phyloP scores from a whole-genome alignment of 257 asterid species.

The Capsicum rhomboideum region DNA sequence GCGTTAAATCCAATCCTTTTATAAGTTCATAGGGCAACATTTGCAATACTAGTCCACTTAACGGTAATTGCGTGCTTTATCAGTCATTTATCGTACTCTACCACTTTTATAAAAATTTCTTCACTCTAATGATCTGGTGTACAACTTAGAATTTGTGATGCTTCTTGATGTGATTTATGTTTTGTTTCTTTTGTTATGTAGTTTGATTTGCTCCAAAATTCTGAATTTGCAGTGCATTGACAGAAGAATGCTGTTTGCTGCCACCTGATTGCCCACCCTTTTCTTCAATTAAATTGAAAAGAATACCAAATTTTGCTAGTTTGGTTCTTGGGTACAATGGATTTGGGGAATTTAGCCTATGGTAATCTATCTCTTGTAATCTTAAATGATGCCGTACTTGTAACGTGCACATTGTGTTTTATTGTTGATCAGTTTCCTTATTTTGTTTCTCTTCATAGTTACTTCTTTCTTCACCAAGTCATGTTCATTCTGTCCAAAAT shows the following conservation, averaged over 20 bases:
- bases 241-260: constrained; percentile 52
- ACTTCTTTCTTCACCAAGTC: background rate
- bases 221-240: constrained; percentile 48
- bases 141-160: background rate
- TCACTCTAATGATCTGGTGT: background rate
- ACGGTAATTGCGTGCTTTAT: background rate
- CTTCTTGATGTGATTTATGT: background rate
- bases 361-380: constrained; percentile 39
- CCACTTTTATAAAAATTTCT: background rate
- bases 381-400: background rate
- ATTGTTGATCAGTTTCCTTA: background rate
- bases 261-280: constrained; percentile 52
- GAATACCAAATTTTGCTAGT: constrained; percentile 50
- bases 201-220: constrained; percentile 4
- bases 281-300: constrained; percentile 56
- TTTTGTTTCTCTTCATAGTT: background rate
- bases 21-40: background rate
- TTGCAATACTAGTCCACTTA: background rate
- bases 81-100: background rate
- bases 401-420: background rate
- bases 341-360: constrained; percentile 66
- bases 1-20: background rate
- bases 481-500: background rate
- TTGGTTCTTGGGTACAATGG: constrained; percentile 86
- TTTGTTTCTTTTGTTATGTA: background rate